Evolutionary conservation across 306 rosid species (phyloP).

Genomic region (Sophora flavescens): DNA sequence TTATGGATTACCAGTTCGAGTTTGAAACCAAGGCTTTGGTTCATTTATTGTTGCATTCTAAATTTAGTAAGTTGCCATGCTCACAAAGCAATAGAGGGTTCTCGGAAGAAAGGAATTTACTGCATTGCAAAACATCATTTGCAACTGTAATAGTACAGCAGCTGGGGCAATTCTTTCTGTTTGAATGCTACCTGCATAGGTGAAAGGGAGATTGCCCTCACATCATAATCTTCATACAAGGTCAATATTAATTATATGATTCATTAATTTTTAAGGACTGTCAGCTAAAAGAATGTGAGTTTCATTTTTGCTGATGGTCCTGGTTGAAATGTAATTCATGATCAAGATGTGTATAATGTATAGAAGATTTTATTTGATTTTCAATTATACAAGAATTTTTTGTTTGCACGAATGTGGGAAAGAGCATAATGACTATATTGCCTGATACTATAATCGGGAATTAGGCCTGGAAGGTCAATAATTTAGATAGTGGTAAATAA

Average conservation of each 20-base stretch:
- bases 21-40: constrained; percentile 44
- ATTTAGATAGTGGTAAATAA: background rate
- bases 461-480: background rate
- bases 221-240: constrained; percentile 51
- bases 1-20: constrained; percentile 72
- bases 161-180: constrained; percentile 38
- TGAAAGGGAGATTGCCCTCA: constrained; percentile 44
- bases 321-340: constrained; percentile 42
- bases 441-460: background rate
- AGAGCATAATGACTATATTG: background rate
- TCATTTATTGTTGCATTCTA: constrained; percentile 34
- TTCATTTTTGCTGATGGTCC: constrained; percentile 53
- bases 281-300: constrained; percentile 43
- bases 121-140: constrained; percentile 40
- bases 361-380: constrained; percentile 42
- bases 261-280: constrained; percentile 70
- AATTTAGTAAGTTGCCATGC: constrained; percentile 31
- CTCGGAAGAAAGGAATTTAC: constrained; percentile 33
- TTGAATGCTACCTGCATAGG: constrained; percentile 39
- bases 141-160: constrained; percentile 42
- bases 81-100: constrained; percentile 33
- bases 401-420: constrained; percentile 25
- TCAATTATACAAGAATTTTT: constrained; percentile 39
- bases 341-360: constrained; percentile 44
- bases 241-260: constrained; percentile 57